Evolutionary conservation across 805 yeast species (phyloP), one percentile per base, ranked within the genome.

Genomic region (Yarrowia sp.): DNA sequence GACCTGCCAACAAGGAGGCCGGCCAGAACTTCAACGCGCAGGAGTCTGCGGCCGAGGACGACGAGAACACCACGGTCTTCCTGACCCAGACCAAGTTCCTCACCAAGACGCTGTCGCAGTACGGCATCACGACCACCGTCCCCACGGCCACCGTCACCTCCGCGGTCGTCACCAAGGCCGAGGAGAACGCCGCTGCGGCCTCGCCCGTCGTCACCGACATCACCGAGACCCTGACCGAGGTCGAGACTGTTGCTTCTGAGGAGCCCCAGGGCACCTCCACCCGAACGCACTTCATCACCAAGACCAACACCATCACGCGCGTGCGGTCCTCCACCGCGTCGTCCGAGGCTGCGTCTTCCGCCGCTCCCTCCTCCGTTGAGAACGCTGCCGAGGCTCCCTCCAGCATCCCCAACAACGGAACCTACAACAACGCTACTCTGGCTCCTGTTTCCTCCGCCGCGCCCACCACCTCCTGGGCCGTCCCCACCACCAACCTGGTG

Each of bases 181-280:
- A 33, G 13, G 38, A 25, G 35, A 9, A 24, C 16, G 49, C 47
- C 25, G 35, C 46, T n/a, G 31, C 49, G 4, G 51, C 62, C 19
- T n/a, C 47, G 14, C 60, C 63, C 22, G n/a, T 25, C 6, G 41
- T 53, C n/a, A 33, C 42, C 25, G 61, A 31, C 29, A 33, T 38
- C 29, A 61, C 63, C 14, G 46, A 42, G 33, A 51, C 63, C 7
- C 36, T 61, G 16, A 61, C 63, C 21, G 27, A 46, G 35, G 33
- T 35, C 42, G 29, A 33, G 29, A 60, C 62, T 9, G 33, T 32
- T 2, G 29, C 59, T n/a, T 32, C 44, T 4, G 46, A 41, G 42
- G 59, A 33, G 12, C 25, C 55, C 16, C 36, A 41, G 25, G 42
- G 58, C 8, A 53, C 63, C 6, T 25, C 62, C 14, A 61, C 46